Evolutionary conservation across 805 yeast species (phyloP), one percentile per base, ranked within the genome.

Genomic region (Spathaspora sp.): DNA sequence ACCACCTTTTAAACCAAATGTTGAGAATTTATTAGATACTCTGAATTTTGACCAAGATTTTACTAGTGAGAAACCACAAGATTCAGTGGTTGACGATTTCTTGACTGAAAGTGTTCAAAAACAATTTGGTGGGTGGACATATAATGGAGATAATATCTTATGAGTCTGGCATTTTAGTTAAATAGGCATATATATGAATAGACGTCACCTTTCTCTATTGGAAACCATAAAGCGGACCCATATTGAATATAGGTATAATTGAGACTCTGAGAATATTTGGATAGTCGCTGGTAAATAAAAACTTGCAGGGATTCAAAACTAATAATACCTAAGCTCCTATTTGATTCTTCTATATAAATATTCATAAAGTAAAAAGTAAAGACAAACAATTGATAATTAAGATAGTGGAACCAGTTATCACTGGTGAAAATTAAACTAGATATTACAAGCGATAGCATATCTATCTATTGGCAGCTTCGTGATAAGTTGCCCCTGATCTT

Each of bases 91-190:
- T 16, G 96, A 92, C 66, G 96, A 89, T 63, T 89, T 81, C 59
- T 78, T 94, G 55, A 88, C 96, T 62, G 98, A 91, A 60, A 83
- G 92, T 60, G 97, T 94, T n/a, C 99, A 94, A 69, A 84, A 87
- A 65, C 98, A 94, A 71, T 94, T 94, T 76, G 98, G 97, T 46
- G 98, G 99, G 6, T 94, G 99, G 99, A 93, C 98, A 2, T 93
- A 92, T 68, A 89, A 86, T 46, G 96, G 94, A 2, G 85, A 78
- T 47, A 70, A 61, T 16, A 65, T 67, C 18, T 59, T 67, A 26
- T 39, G 39, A 44, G 23, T 42, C 4, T 19, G 44, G 17, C n/a
- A 3, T 40, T 17, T 11, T 40, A 29, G 32, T 23, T 23, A 23
- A 29, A 29, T 29, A 29, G 32, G 26, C n/a, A n/a, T 23, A 4